Base-by-base conservation (phyloP, 352 stramenopile genomes). In the Pythium oligandrum region DNA sequence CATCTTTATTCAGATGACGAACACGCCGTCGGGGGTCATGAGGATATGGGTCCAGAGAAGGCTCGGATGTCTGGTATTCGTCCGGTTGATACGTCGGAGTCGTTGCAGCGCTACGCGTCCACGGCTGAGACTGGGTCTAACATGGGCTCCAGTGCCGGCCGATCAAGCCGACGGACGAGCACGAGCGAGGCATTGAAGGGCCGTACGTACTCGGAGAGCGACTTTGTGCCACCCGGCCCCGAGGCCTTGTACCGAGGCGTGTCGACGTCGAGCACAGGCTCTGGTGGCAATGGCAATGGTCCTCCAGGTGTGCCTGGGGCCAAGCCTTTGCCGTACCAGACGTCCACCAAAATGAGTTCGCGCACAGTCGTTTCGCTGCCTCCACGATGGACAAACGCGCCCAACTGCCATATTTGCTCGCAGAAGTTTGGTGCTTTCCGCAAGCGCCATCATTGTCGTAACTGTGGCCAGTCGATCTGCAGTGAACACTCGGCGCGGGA, bases 361-460 rank as follows among this genome's bases (percentile, higher is more conserved):
- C 67, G 68, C 6, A 51, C 52, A 3, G 61, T 73, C 9, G 81
- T 93, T 38, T 80, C 82, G 17, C 67, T 95, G 7, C 84, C 84
- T 11, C 84, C 84, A 40, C 76, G 84, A 9, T 95, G 84, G 84
- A 90, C 75, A 59, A 95, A 90, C 53, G 82, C 80, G 3, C 73
- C 71, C 1, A 93, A 82, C 46, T 95, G 84, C 63, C 80, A 88
- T 57, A 92, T 95, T 48, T 95, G 84, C 58, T 81, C 78, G 42
- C 77, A 78, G 39, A 95, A 91, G 55, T 95, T 89, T 53, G 64
- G 53, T 7, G 61, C 75, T 2, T 89, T 91, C 59, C 88, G 86
- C 64, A 93, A 92, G 64, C 80, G 84, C 17, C 84, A 95, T 63
- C 84, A 95, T 63, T 95, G 84, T 55, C 80, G 84, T 35, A 95